These are phyloP conservation scores for Trypethelium eluteriae DNA, from an alignment of 495 filamentous ascomycete genomes.

Conservation along the genomic window DNA sequence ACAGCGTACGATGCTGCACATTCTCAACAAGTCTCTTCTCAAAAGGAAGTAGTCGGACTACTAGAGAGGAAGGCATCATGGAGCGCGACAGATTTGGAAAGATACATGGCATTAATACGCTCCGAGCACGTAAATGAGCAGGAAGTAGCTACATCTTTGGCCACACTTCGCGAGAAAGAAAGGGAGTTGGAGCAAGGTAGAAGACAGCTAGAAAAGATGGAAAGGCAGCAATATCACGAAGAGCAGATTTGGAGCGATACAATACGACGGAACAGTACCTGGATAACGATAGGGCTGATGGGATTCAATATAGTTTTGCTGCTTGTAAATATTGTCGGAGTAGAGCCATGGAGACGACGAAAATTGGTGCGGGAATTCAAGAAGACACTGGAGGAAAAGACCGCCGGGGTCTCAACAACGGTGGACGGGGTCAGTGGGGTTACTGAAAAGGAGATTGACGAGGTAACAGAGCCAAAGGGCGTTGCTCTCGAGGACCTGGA, in stretches of 20 bases:
- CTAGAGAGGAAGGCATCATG: constrained; percentile 90
- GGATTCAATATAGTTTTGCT: constrained; percentile 89
- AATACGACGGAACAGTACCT: constrained; percentile 89
- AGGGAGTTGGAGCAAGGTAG: constrained; percentile 66
- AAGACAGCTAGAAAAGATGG: constrained; percentile 63
- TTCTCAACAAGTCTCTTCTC: constrained; percentile 68
- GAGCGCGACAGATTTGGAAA: constrained; percentile 79
- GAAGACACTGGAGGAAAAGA: constrained; percentile 69
- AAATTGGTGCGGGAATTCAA: constrained; percentile 75
- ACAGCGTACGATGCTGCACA: constrained; percentile 70
- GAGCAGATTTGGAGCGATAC: constrained; percentile 99
- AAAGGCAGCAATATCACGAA: constrained; percentile 89
- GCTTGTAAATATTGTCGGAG: constrained; percentile 78
- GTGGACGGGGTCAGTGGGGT: constrained; percentile 15
- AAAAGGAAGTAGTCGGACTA: constrained; percentile 90
- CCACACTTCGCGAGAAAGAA: constrained; percentile 65
- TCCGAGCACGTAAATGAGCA: constrained; percentile 91
- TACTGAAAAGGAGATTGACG: constrained; percentile 26
- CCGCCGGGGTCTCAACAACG: constrained; percentile 20
- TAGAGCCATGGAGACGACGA: constrained; percentile 85
- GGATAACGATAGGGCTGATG: constrained; percentile 98
- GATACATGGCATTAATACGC: constrained; percentile 87
- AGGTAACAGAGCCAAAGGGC: constrained; percentile 17
- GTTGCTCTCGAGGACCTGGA: constrained; percentile 8
- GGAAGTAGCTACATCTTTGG: constrained; percentile 65